These are phyloP conservation scores for Aspergillus aculeatinus DNA, from an alignment of 2,329 filamentous ascomycete species.

Conservation along the genomic window DNA sequence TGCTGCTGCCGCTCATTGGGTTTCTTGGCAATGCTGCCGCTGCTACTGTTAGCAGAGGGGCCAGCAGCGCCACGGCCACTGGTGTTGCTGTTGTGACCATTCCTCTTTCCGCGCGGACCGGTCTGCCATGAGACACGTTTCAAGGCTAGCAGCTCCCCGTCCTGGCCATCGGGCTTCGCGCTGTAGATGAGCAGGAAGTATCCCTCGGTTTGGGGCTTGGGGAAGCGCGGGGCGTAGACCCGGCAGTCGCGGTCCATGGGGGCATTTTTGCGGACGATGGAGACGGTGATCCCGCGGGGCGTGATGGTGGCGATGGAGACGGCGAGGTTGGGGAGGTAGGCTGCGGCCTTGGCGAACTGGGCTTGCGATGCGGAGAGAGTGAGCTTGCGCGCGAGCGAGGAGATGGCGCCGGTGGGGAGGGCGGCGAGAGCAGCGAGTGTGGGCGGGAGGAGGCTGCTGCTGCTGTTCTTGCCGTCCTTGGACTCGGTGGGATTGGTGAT, in stretches of 20 bases:
- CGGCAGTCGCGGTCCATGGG: conserved; percentile 65
- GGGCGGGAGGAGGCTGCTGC: conserved; percentile 24
- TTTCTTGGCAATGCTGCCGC: conserved; percentile 16
- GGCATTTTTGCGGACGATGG: conserved; percentile 66
- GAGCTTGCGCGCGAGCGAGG: conserved; percentile 29
- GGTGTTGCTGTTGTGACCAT: conserved; percentile 11
- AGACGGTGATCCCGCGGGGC: conserved; percentile 57
- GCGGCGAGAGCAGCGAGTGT: conserved; percentile 34
- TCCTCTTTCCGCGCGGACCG: conserved; percentile 26
- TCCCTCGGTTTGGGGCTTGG: conserved; percentile 90
- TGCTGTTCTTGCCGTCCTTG: background rate
- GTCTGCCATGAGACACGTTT: conserved; percentile 78
- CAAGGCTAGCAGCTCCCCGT: conserved; percentile 77
- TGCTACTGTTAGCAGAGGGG: background rate
- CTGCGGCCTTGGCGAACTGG: conserved; percentile 57
- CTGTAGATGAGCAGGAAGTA: conserved; percentile 78
- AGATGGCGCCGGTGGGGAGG: conserved; percentile 27
- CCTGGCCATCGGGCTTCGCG: conserved; percentile 41
- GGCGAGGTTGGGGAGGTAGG: conserved; percentile 67
- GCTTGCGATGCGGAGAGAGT: conserved; percentile 25
- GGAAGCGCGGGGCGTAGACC: conserved; percentile 85
- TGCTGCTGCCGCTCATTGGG: conserved; percentile 17
- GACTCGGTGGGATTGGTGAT: conserved; percentile 23
- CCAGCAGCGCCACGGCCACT: background rate
- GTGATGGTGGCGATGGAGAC: conserved; percentile 63